phyloP scores from a whole-genome alignment of 2,329 filamentous ascomycete genomes.

The Acarospora socialis region DNA sequence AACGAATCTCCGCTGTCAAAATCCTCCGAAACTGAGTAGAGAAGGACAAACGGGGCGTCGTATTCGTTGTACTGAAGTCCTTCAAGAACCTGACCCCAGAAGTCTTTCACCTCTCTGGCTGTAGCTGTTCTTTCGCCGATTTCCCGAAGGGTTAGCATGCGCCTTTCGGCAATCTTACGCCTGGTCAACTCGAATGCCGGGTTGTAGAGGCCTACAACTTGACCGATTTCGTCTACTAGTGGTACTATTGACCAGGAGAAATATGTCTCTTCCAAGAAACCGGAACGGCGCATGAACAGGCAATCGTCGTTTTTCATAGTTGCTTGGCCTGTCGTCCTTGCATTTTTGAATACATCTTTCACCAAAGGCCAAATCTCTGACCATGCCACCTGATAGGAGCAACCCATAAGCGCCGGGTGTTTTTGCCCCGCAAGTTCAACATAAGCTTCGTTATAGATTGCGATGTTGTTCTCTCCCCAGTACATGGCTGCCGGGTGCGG shows the following conservation, averaged over 20 bases:
- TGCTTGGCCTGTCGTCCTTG: slow-evolving; percentile 56
- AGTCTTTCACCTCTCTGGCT: slow-evolving; percentile 57
- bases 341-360: slow-evolving; percentile 52
- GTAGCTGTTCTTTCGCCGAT: slow-evolving; percentile 60
- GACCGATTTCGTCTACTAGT: slow-evolving; percentile 58
- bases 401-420: slow-evolving; percentile 62
- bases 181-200: slow-evolving; percentile 70
- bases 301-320: slow-evolving; percentile 76
- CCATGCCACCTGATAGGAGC: slow-evolving; percentile 55
- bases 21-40: slow-evolving; percentile 64
- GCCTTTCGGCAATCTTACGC: slow-evolving; percentile 60
- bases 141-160: slow-evolving; percentile 66
- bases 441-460: slow-evolving; percentile 61
- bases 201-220: slow-evolving; percentile 64
- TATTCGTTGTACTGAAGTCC: slow-evolving; percentile 60
- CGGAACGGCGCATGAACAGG: slow-evolving; percentile 52
- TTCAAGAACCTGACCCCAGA: slow-evolving; percentile 56
- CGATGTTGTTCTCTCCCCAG: slow-evolving; percentile 57
- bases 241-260: slow-evolving; percentile 76
- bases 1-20: slow-evolving; percentile 57
- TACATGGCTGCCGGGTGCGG: slow-evolving; percentile 65
- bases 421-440: slow-evolving; percentile 59
- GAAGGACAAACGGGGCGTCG: slow-evolving; percentile 61
- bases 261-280: slow-evolving; percentile 63
- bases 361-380: slow-evolving; percentile 61